Percentiles rank a stretch among this genome's conserved stretches.
Conservation (phyloP, 495 filamentous ascomycete species). For the Paragyromitra xinjiangensis region DNA sequence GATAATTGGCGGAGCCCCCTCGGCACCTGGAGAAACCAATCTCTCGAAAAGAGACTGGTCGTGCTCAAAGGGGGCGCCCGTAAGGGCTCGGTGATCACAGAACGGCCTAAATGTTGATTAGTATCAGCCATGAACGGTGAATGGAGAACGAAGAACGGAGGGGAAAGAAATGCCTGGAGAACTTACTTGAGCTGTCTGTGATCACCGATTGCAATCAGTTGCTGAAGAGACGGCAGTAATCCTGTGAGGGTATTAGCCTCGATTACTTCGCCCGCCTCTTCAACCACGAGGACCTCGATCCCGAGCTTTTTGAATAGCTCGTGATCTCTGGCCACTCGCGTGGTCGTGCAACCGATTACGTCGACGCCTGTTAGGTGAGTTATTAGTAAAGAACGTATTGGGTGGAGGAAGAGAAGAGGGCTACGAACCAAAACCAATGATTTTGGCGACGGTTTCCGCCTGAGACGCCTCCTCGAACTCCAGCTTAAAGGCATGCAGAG, state of each 20-base stretch:
- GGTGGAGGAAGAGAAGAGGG: background rate
- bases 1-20: conserved; percentile 18
- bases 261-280: conserved; percentile 44
- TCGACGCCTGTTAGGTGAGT: conserved; percentile 23
- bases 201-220: conserved; percentile 41
- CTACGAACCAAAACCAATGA: conserved; percentile 36
- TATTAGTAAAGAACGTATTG: conserved; percentile 2
- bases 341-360: conserved; percentile 40
- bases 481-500: conserved; percentile 8
- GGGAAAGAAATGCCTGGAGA: background rate
- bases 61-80: conserved; percentile 28
- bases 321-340: conserved; percentile 28
- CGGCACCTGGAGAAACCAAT: conserved; percentile 19
- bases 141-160: background rate
- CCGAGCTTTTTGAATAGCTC: conserved; percentile 24
- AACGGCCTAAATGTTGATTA: conserved; percentile 33
- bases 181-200: conserved; percentile 37
- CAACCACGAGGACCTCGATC: conserved; percentile 39
- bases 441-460: conserved; percentile 30
- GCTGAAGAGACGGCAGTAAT: conserved; percentile 32
- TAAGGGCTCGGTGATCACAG: conserved; percentile 30
- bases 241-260: conserved; percentile 41
- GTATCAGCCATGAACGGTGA: background rate
- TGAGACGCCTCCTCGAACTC: conserved; percentile 5
- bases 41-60: conserved; percentile 48